Percentiles rank a stretch among this genome's conserved stretches.
phyloP scores from a whole-genome alignment of 1,139 yeast species.

The Yamadazyma pseudoaaseri region DNA sequence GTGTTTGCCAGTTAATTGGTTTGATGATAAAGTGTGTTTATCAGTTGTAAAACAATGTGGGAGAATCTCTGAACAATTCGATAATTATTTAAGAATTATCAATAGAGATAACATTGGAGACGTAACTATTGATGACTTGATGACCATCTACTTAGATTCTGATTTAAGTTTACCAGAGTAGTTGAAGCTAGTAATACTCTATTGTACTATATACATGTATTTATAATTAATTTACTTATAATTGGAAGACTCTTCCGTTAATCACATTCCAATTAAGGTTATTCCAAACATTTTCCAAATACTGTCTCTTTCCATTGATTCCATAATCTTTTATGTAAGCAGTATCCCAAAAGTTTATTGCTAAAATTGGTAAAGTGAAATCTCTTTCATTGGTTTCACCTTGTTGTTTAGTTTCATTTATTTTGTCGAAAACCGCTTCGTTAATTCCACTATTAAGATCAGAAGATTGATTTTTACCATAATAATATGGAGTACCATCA shows the following conservation, averaged over 20 bases:
- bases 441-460: constrained; percentile 76
- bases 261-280: constrained; percentile 87
- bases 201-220: constrained; percentile 10
- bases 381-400: constrained; percentile 52
- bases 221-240: constrained; percentile 17
- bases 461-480: constrained; percentile 68
- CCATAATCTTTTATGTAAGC: constrained; percentile 86
- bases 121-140: constrained; percentile 11
- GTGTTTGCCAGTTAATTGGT: constrained; percentile 39
- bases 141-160: constrained; percentile 15
- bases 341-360: constrained; percentile 84
- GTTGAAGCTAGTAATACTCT: background rate
- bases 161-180: background rate
- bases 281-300: constrained; percentile 73
- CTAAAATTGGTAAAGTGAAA: constrained; percentile 75
- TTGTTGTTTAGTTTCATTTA: constrained; percentile 46
- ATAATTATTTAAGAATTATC: constrained; percentile 20
- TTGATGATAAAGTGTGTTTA: constrained; percentile 24
- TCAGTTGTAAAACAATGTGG: constrained; percentile 29
- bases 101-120: constrained; percentile 14
- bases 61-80: constrained; percentile 20
- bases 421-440: constrained; percentile 48
- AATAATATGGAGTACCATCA: constrained; percentile 89
- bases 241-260: constrained; percentile 55
- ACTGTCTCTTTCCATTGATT: constrained; percentile 68